Base-by-base conservation (phyloP, 179 eudicot genomes). In the Beta lomatogona region DNA sequence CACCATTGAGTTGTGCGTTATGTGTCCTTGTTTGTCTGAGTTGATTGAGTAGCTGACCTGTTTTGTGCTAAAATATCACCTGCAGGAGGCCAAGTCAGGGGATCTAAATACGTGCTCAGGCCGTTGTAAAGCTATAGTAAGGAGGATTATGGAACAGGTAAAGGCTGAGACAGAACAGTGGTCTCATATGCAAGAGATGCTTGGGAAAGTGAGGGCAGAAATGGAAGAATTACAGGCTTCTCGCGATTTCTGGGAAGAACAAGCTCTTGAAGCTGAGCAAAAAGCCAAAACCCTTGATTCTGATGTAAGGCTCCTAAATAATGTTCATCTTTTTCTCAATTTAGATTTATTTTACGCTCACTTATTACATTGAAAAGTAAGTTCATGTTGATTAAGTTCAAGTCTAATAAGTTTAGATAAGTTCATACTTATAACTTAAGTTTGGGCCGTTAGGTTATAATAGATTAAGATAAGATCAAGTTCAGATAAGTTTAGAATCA, bases 181-280 rank as follows among this genome's bases (percentile, higher is more conserved):
- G 98, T 91, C 98, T 8, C 95, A 97, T 84, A 97, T 97, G 98
- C 99, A 97, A 86, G 90, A 86, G 78, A 94, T 97, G 99, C 72
- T 97, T 15, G 92, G 90, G 36, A 91, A 90, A 80, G 92, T 97
- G 8, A 90, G 89, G 71, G 87, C 88, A 48, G 99, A 97, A 85
- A 97, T 92, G 98, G 99, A 93, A 88, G 89, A 92, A 74, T 84
- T 94, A 60, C 97, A 97, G 84, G 88, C 87, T 57, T 92, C 98
- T 82, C 91, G 92, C 9, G 90, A 94, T 81, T 92, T 89, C 78
- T 97, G 99, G 99, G 92, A 97, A 87, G 83, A 86, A 22, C 93
- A 85, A 50, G 97, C 99, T 3, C 90, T 90, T 14, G 78, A 85
- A 77, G 88, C 91, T 60, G 93, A 91, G 53, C 50, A 59, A 53